phyloP scores from a whole-genome alignment of 495 filamentous ascomycete genomes.

The Penicillium herquei region DNA sequence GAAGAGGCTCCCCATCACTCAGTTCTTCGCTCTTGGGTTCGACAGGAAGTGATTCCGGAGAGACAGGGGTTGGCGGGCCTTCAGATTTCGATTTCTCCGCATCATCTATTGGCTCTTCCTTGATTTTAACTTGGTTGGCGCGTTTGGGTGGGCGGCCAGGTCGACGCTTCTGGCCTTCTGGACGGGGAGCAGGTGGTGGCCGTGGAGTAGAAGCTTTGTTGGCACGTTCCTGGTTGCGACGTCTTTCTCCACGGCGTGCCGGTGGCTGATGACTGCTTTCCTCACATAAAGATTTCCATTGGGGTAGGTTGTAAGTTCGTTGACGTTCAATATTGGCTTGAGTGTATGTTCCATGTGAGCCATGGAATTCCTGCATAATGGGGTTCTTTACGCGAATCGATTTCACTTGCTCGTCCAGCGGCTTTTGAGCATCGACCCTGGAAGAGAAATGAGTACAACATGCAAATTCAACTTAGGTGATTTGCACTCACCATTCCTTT shows the following conservation, averaged over 20 bases:
- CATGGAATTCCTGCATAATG: conserved; percentile 96
- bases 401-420: conserved; percentile 82
- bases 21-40: conserved; percentile 48
- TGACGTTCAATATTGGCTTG: conserved; percentile 96
- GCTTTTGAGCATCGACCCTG: conserved; percentile 69
- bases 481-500: conserved; percentile 74
- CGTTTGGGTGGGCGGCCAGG: conserved; percentile 48
- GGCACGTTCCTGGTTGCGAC: conserved; percentile 67
- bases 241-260: conserved; percentile 86
- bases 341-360: conserved; percentile 87
- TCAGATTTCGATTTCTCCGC: conserved; percentile 39
- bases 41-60: conserved; percentile 47
- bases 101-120: conserved; percentile 49
- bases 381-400: conserved; percentile 92
- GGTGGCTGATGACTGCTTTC: conserved; percentile 95
- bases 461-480: not conserved
- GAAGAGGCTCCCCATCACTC: conserved; percentile 51
- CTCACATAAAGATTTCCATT: conserved; percentile 89
- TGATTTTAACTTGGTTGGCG: conserved; percentile 40
- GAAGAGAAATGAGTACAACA: conserved; percentile 13
- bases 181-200: conserved; percentile 27
- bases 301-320: conserved; percentile 90
- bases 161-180: conserved; percentile 44
- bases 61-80: conserved; percentile 54
- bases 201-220: conserved; percentile 39